Conservation (phyloP, 2,329 filamentous ascomycete species). For the Fusarium sp. region DNA sequence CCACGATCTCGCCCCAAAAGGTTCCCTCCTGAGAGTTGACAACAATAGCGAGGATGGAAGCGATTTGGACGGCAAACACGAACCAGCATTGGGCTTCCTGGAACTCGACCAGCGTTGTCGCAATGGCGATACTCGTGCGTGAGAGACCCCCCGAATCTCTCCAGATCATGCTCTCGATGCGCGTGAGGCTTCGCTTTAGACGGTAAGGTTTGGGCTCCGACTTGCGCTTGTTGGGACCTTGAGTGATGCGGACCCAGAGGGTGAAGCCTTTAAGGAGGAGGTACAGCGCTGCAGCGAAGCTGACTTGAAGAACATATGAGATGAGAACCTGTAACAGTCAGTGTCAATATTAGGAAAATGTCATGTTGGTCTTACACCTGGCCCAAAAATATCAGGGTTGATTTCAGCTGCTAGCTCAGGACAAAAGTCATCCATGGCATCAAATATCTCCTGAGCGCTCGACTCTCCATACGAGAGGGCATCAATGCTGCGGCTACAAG, state of each 20-base stretch:
- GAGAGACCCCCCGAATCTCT: constrained; percentile 51
- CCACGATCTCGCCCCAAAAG: constrained; percentile 55
- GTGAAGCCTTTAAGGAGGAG: constrained; percentile 51
- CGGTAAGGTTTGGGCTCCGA: constrained; percentile 33
- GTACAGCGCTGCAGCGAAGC: constrained; percentile 50
- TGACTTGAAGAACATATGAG: constrained; percentile 54
- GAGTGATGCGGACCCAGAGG: constrained; percentile 49
- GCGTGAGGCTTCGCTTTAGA: constrained; percentile 48
- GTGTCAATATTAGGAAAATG: background rate
- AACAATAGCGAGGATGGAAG: constrained; percentile 55
- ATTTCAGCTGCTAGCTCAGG: constrained; percentile 52
- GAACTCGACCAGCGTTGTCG: constrained; percentile 55
- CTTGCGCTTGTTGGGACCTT: constrained; percentile 40
- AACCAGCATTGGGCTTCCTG: constrained; percentile 56
- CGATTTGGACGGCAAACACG: constrained; percentile 55
- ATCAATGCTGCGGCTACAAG: constrained; percentile 47
- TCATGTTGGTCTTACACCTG: constrained; percentile 46
- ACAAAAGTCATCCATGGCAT: constrained; percentile 51
- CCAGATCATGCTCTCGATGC: constrained; percentile 54
- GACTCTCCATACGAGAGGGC: constrained; percentile 42
- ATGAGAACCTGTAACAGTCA: constrained; percentile 49
- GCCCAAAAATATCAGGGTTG: constrained; percentile 55
- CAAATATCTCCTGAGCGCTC: constrained; percentile 47
- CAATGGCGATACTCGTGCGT: constrained; percentile 54
- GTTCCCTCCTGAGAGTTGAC: constrained; percentile 55